phyloP scores from a whole-genome alignment of 176 grass and related monocot species.

The Lolium multiflorum region DNA sequence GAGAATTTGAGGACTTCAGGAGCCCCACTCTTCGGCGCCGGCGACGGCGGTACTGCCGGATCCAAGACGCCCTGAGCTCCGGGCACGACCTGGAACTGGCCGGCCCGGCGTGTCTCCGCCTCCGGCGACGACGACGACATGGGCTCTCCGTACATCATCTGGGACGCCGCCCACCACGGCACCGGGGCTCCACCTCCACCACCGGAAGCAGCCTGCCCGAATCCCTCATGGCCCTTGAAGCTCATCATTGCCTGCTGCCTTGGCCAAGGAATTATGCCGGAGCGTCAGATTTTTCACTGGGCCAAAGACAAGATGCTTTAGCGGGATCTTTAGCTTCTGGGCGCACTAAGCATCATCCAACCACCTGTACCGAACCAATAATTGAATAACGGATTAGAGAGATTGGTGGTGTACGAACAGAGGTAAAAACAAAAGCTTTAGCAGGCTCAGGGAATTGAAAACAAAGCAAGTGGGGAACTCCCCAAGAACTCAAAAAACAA shows the following conservation, averaged over 20 bases:
- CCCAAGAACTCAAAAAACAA: constrained; percentile 4
- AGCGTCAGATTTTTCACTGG: background rate
- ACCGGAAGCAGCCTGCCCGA: constrained; percentile 35
- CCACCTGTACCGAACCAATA: constrained; percentile 27
- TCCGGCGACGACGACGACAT: constrained; percentile 38
- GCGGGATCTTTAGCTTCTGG: constrained; percentile 21
- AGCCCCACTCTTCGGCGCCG: constrained; percentile 40
- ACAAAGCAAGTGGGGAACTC: constrained; percentile 1
- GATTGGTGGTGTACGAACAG: background rate
- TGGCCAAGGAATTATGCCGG: background rate
- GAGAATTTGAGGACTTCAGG: constrained; percentile 67
- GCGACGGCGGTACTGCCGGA: constrained; percentile 16
- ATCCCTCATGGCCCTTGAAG: constrained; percentile 57
- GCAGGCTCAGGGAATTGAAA: background rate
- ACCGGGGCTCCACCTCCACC: constrained; percentile 44
- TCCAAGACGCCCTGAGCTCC: constrained; percentile 47
- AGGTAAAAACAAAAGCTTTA: constrained; percentile 6
- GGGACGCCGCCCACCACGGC: constrained; percentile 79
- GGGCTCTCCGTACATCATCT: constrained; percentile 63
- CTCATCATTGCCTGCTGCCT: constrained; percentile 46
- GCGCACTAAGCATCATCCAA: constrained; percentile 20
- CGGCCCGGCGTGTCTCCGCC: constrained; percentile 39
- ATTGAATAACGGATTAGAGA: background rate
- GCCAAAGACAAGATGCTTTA: constrained; percentile 5
- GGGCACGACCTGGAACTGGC: constrained; percentile 61